Percentiles rank a stretch among this genome's conserved stretches.
Conservation (phyloP, 257 asterid species). For the Leptodermis oblonga region DNA sequence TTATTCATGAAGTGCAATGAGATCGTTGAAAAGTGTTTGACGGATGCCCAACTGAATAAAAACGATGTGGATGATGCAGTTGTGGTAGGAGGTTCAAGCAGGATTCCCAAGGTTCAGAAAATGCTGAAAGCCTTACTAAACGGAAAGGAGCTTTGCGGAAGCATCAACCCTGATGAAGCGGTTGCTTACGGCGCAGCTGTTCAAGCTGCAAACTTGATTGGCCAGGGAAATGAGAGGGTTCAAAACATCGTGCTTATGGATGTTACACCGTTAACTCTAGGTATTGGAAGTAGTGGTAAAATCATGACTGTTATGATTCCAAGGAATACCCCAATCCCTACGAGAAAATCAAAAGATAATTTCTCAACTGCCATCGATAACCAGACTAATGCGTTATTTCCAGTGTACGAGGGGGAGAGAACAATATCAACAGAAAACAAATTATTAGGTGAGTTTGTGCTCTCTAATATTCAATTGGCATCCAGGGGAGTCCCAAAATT, state of each 20-base stretch:
- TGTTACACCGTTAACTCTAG: neutral
- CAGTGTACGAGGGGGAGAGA: constrained; percentile 6
- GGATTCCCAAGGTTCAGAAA: constrained; percentile 5
- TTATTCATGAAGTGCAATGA: too few species aligned
- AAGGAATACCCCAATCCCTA: neutral
- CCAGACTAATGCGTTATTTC: neutral
- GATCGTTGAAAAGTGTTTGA: neutral
- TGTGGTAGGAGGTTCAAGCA: constrained; percentile 5
- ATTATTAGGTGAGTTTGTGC: neutral
- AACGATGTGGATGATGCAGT: neutral
- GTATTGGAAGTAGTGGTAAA: neutral
- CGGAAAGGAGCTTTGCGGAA: constrained; percentile 3
- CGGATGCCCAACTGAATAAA: neutral
- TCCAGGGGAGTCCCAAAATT: neutral
- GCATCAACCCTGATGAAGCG: constrained; percentile 3
- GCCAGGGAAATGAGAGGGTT: neutral
- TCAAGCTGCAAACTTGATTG: constrained; percentile 1
- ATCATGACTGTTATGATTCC: neutral
- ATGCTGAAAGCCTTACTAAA: neutral
- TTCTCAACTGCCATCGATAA: neutral
- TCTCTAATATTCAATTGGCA: neutral
- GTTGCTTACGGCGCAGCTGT: constrained; percentile 4
- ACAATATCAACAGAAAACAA: neutral
- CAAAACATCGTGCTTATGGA: neutral
- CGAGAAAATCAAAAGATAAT: neutral